Conservation (phyloP, 176 grass and related monocot species). For the Zoysia japonica region DNA sequence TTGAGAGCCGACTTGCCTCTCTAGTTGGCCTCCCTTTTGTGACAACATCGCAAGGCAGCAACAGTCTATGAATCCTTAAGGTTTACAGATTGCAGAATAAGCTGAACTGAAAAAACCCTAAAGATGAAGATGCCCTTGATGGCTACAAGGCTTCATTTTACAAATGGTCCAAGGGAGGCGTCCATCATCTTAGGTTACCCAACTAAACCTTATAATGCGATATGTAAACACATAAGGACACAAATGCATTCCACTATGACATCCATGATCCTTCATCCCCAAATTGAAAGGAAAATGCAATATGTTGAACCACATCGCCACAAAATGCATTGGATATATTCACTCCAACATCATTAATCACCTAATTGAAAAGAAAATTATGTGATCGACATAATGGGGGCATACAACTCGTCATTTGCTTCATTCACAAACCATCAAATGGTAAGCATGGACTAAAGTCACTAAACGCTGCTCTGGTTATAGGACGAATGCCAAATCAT, state of each 20-base stretch:
- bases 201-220: no score
- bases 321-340: not conserved
- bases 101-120: no score
- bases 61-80: not conserved
- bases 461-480: no score
- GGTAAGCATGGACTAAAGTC: no score
- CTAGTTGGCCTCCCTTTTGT: not conserved
- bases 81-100: not conserved
- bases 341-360: not conserved
- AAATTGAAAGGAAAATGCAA: not conserved
- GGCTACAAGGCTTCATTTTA: no score
- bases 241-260: not conserved
- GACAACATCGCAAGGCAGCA: no score
- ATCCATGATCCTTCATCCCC: not conserved
- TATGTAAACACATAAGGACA: not conserved
- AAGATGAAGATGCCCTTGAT: no score
- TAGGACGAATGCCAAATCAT: no score
- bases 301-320: not conserved
- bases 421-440: not conserved
- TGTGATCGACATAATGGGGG: not conserved
- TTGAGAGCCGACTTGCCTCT: not conserved
- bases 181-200: no score
- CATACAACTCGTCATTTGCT: not conserved
- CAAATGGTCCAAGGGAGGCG: no score
- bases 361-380: not conserved